phyloP scores from a whole-genome alignment of 2,329 filamentous ascomycete genomes.

The Sporothrix euskadiensis region DNA sequence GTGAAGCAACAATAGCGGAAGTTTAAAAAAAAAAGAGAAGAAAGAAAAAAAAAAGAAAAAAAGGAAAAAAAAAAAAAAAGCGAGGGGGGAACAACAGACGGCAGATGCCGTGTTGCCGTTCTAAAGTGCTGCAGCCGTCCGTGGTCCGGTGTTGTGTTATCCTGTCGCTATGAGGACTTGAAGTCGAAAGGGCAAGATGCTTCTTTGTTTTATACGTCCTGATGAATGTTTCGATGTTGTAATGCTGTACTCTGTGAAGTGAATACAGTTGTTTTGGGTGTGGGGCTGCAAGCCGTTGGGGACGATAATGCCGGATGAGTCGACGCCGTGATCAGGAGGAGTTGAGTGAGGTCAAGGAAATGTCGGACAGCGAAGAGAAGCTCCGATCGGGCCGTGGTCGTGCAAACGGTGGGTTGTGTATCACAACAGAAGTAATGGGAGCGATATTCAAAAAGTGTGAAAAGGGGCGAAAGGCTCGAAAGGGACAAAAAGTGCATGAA shows the following conservation, averaged over 20 bases:
- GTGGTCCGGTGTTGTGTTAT: not conserved
- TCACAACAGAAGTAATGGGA: not conserved
- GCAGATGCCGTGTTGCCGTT: not conserved
- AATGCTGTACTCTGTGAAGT: not conserved
- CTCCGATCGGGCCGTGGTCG: not conserved
- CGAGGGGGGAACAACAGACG: not conserved
- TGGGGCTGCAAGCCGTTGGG: not conserved
- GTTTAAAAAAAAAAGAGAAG: not conserved
- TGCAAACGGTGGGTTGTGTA: not conserved
- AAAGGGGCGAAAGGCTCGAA: not conserved
- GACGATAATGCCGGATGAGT: not conserved
- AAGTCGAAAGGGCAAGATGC: not conserved
- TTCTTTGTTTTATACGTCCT: not conserved
- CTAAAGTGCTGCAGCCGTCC: not conserved
- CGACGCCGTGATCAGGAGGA: not conserved
- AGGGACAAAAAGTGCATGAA: not conserved
- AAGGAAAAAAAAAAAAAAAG: no score
- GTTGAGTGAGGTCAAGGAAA: not conserved
- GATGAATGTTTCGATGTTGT: not conserved
- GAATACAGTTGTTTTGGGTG: not conserved
- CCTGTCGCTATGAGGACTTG: not conserved
- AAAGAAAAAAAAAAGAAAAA: no score
- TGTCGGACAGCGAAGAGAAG: not conserved
- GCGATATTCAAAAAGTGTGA: not conserved
- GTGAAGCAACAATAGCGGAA: no score